Conservation (phyloP, 2,329 filamentous ascomycete genomes). For the Microdochium nivale region DNA sequence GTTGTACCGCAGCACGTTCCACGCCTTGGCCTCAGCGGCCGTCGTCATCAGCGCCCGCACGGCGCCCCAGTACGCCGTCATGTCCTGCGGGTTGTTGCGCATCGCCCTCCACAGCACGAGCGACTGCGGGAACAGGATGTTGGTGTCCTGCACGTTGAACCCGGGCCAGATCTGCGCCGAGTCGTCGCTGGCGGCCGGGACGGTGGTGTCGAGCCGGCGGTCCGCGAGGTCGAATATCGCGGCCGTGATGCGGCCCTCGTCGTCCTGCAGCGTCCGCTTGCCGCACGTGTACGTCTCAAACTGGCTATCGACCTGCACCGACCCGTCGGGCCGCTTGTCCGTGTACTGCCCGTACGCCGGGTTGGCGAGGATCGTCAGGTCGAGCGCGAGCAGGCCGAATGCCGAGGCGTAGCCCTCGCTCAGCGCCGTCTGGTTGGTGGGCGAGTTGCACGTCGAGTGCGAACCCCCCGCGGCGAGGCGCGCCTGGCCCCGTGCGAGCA, state of each 20-base stretch:
- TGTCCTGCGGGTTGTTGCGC: neutral
- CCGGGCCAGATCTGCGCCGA: neutral
- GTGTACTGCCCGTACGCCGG: neutral
- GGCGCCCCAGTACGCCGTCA: neutral
- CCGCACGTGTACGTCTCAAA: neutral
- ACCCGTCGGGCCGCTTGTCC: neutral
- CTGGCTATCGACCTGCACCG: neutral
- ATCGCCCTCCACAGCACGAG: neutral
- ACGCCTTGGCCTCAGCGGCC: neutral
- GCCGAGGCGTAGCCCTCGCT: constrained; percentile 1
- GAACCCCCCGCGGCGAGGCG: neutral
- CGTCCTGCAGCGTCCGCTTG: neutral
- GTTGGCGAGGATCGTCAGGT: constrained; percentile 1
- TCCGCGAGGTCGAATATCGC: neutral
- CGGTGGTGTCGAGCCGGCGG: neutral
- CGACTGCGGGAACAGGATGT: neutral
- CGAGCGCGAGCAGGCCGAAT: neutral
- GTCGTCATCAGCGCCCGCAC: neutral
- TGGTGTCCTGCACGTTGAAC: neutral
- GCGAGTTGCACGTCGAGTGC: neutral
- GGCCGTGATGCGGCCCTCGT: constrained; percentile 1
- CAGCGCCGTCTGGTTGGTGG: neutral
- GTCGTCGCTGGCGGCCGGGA: neutral
- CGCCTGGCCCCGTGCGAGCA: neutral
- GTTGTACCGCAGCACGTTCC: constrained; percentile 1